A percentile compares a stretch with the other conserved stretches of the same genome.
Evolutionary conservation across 2,329 filamentous ascomycete species (phyloP).

Genomic region (Aspergillus sojae): DNA sequence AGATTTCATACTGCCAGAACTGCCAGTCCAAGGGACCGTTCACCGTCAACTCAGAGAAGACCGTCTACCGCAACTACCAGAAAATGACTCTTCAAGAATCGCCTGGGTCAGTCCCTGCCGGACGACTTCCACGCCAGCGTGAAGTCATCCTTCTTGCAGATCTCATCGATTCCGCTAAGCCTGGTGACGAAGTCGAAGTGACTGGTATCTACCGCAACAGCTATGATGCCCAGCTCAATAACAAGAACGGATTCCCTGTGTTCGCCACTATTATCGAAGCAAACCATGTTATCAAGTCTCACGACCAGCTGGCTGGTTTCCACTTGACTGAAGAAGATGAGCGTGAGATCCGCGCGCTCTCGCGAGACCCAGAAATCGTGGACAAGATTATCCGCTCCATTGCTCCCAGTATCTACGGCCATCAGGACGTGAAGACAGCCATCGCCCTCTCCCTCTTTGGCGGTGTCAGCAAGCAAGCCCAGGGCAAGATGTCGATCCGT

Average conservation of each 20-base stretch:
- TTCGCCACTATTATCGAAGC: constrained; percentile 97
- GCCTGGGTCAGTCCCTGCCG: constrained; percentile 92
- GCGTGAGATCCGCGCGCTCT: constrained; percentile 82
- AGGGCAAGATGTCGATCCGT: constrained; percentile 85
- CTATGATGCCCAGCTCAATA: constrained; percentile 96
- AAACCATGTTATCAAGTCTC: constrained; percentile 94
- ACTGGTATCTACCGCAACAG: constrained; percentile 98
- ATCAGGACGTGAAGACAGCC: constrained; percentile 95
- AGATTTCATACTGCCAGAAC: constrained; percentile 93
- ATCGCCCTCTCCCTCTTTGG: constrained; percentile 93
- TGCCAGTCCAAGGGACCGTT: constrained; percentile 96
- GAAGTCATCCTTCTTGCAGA: constrained; percentile 97
- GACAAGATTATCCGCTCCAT: constrained; percentile 93
- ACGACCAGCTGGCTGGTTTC: constrained; percentile 97
- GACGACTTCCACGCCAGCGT: constrained; percentile 86
- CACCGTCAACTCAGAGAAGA: constrained; percentile 94
- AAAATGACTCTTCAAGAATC: constrained; percentile 97
- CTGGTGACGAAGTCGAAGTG: constrained; percentile 95
- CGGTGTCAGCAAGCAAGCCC: constrained; percentile 88
- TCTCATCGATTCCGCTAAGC: constrained; percentile 93
- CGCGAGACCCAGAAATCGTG: constrained; percentile 85
- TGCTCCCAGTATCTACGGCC: constrained; percentile 95
- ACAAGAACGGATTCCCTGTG: constrained; percentile 97
- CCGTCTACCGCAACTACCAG: constrained; percentile 97
- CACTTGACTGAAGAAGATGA: constrained; percentile 94